These are phyloP conservation scores for Holtermannia corniformis DNA, from an alignment of 768 basidiomycete genomes.

Conservation along the genomic window DNA sequence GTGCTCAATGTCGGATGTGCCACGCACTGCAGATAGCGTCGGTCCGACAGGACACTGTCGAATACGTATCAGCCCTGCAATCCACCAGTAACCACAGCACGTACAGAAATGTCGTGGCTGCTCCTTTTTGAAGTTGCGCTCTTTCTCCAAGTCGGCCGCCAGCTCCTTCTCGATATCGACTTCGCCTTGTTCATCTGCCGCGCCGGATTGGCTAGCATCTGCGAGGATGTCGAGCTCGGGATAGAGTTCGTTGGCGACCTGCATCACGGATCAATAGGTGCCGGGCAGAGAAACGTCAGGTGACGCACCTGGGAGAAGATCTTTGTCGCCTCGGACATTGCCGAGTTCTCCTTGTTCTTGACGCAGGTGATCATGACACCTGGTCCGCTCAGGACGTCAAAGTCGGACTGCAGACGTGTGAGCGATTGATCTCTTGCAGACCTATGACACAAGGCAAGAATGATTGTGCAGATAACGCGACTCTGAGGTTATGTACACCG, in stretches of 20 bases:
- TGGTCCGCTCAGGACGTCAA: neutral
- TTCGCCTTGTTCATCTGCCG: neutral
- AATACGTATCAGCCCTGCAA: neutral
- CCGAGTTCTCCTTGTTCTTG: neutral
- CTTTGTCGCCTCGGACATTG: neutral
- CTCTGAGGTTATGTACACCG: no score
- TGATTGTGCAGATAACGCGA: no score
- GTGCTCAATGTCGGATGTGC: neutral
- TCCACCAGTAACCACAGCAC: neutral
- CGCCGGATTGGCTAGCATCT: no score
- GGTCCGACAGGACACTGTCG: neutral
- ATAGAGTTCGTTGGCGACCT: neutral
- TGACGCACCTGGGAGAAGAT: neutral
- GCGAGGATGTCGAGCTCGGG: neutral
- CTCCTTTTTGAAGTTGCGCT: neutral
- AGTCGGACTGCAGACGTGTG: neutral
- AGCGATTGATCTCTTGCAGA: no score
- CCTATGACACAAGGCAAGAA: no score
- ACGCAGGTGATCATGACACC: neutral
- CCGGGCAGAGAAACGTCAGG: neutral
- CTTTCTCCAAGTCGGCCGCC: neutral
- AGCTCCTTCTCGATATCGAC: neutral
- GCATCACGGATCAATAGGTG: no score
- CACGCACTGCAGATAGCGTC: neutral
- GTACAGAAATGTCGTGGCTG: neutral